Conservation (phyloP, 768 basidiomycete species). For the Filobasidium floriforme region DNA sequence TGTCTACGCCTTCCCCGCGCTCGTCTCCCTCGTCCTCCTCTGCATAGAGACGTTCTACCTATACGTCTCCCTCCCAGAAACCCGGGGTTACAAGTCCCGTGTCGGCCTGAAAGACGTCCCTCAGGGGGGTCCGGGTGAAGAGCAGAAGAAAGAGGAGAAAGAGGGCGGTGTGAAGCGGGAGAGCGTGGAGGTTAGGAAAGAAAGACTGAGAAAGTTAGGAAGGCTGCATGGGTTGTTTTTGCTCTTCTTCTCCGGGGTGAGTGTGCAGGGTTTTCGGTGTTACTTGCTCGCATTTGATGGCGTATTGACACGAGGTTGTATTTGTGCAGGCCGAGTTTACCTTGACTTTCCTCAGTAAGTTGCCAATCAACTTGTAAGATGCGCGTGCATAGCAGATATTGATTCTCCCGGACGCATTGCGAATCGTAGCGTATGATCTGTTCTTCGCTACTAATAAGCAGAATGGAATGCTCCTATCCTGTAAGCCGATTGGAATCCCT, state of each 20-base stretch:
- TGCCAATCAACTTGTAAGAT: not conserved
- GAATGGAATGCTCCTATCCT: slow-evolving; percentile 42
- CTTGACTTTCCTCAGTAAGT: slow-evolving; percentile 71
- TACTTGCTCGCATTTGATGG: not conserved
- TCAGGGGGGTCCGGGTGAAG: not conserved
- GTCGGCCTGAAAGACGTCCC: slow-evolving; percentile 8
- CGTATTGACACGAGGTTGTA: slow-evolving; percentile 2
- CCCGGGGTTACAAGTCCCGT: slow-evolving; percentile 51
- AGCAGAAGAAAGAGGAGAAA: not conserved
- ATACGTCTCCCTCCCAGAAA: slow-evolving; percentile 71
- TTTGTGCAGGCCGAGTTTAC: slow-evolving; percentile 78
- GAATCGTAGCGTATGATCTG: slow-evolving; percentile 35
- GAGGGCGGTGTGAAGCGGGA: slow-evolving; percentile 16
- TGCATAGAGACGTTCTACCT: slow-evolving; percentile 74
- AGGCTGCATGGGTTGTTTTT: slow-evolving; percentile 76
- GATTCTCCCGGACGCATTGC: slow-evolving; percentile 2
- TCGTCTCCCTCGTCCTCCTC: slow-evolving; percentile 70
- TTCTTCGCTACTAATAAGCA: slow-evolving; percentile 41
- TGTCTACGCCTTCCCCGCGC: slow-evolving; percentile 82
- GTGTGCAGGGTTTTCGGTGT: slow-evolving; percentile 22
- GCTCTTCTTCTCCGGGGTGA: slow-evolving; percentile 65
- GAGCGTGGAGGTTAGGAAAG: slow-evolving; percentile 21
- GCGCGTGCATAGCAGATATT: not conserved
- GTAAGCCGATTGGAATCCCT: slow-evolving; percentile 27
- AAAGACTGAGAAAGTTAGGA: slow-evolving; percentile 56